Evolutionary conservation across 495 filamentous ascomycete genomes (phyloP).

Genomic region (Penicillium dipodomyicola): DNA sequence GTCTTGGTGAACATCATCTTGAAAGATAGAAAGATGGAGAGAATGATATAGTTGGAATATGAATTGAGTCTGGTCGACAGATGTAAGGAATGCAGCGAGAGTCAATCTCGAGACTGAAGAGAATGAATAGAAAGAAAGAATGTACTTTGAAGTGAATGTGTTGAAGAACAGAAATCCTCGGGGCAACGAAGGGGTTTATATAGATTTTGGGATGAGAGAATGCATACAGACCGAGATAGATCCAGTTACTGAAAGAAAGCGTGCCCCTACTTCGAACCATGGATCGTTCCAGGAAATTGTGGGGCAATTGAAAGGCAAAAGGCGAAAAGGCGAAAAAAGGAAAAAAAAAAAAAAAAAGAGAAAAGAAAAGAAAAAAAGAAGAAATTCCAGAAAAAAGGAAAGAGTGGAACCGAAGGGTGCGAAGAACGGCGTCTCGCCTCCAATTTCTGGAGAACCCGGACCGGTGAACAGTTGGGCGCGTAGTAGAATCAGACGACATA

Average conservation of each 20-base stretch:
- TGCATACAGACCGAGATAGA: slow-evolving; percentile 8
- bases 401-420: slow-evolving; percentile 14
- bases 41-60: slow-evolving; percentile 18
- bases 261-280: slow-evolving; percentile 23
- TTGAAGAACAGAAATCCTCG: slow-evolving; percentile 17
- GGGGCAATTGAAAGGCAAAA: slow-evolving; percentile 17
- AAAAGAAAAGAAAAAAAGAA: slow-evolving; percentile 6
- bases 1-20: slow-evolving; percentile 51
- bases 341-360: slow-evolving; percentile 1
- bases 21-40: slow-evolving; percentile 15
- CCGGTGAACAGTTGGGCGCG: neutral
- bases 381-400: slow-evolving; percentile 6
- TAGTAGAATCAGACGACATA: neutral
- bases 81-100: slow-evolving; percentile 28
- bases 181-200: slow-evolving; percentile 20
- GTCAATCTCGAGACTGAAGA: slow-evolving; percentile 27
- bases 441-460: slow-evolving; percentile 1
- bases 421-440: slow-evolving; percentile 3
- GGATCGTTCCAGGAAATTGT: slow-evolving; percentile 17
- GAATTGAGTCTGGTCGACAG: slow-evolving; percentile 28
- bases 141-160: slow-evolving; percentile 17
- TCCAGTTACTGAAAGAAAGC: slow-evolving; percentile 10
- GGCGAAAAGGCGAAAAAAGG: slow-evolving; percentile 14
- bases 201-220: slow-evolving; percentile 13
- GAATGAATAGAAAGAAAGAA: slow-evolving; percentile 19